Conservation (phyloP, 1,284 basidiomycete genomes). For the Ustilago cynodontis region DNA sequence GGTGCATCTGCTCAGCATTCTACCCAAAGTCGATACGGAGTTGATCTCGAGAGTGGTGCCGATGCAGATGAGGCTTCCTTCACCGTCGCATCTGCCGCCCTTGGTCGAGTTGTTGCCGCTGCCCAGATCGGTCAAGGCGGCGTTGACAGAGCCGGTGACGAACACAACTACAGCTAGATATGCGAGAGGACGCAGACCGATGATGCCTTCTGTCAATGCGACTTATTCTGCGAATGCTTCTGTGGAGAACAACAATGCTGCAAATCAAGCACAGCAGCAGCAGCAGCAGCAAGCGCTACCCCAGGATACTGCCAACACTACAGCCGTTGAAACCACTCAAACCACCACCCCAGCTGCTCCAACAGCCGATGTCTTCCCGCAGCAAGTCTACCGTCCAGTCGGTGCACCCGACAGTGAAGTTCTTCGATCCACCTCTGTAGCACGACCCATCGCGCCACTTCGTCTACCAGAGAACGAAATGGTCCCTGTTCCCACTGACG, state of each 20-base stretch:
- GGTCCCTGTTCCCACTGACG: background rate
- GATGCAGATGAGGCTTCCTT: slow-evolving; percentile 31
- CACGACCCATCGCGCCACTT: slow-evolving; percentile 39
- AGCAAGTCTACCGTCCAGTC: slow-evolving; percentile 34
- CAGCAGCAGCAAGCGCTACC: background rate
- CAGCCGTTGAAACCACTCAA: background rate
- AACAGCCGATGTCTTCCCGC: slow-evolving; percentile 3
- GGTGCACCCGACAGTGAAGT: slow-evolving; percentile 40
- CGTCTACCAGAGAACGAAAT: slow-evolving; percentile 15
- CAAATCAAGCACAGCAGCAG: background rate
- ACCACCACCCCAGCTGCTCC: background rate
- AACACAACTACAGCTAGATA: slow-evolving; percentile 17
- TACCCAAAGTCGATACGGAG: slow-evolving; percentile 39
- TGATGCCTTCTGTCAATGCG: slow-evolving; percentile 41
- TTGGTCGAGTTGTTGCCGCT: slow-evolving; percentile 40
- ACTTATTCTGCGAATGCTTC: background rate
- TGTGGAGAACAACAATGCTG: background rate
- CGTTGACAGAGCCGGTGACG: slow-evolving; percentile 19
- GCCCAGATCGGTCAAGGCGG: slow-evolving; percentile 27
- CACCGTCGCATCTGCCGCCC: slow-evolving; percentile 51
- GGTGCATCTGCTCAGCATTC: slow-evolving; percentile 36
- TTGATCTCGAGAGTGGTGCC: slow-evolving; percentile 32
- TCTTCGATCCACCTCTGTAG: slow-evolving; percentile 33
- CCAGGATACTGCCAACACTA: background rate
- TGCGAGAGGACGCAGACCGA: slow-evolving; percentile 21